Evolutionary conservation across 139 green algal genomes (phyloP).

Genomic region (Edaphochlamys debaryana): DNA sequence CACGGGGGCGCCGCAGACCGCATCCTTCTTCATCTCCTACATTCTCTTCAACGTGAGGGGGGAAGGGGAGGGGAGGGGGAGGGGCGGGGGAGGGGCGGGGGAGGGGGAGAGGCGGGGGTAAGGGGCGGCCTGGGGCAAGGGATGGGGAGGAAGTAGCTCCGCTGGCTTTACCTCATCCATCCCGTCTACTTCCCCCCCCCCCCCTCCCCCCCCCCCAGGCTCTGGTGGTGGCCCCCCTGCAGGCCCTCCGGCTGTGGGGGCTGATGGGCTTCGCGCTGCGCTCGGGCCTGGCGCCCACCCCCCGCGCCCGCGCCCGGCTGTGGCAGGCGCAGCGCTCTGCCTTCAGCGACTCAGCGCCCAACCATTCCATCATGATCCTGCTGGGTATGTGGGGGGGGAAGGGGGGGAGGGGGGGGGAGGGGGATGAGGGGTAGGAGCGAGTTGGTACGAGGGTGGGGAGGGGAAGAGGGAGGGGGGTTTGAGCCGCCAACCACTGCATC

Average conservation of each 20-base stretch:
- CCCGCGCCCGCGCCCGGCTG: conserved; percentile 62
- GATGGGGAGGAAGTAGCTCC: no score
- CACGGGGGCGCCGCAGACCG: conserved; percentile 69
- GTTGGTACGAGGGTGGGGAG: no score
- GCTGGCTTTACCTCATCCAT: no score
- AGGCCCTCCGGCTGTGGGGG: conserved; percentile 35
- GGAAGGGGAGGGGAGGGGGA: background rate
- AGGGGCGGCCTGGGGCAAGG: background rate
- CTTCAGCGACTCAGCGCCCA: conserved; percentile 65
- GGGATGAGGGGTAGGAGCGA: no score
- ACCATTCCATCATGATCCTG: conserved; percentile 73
- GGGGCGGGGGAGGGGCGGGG: background rate
- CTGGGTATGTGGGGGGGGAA: conserved; percentile 39
- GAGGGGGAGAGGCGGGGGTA: background rate
- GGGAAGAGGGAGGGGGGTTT: no score
- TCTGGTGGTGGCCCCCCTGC: conserved; percentile 34
- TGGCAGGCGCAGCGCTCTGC: conserved; percentile 64
- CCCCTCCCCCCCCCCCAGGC: background rate
- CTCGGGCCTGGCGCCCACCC: conserved; percentile 53
- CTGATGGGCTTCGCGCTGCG: conserved; percentile 45
- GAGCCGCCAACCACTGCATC: no score
- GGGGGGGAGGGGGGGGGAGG: background rate
- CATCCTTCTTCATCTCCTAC: conserved; percentile 82
- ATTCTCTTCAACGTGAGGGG: conserved; percentile 62
- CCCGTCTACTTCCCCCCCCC: no score